Evolutionary conservation across 768 basidiomycete genomes (phyloP), one percentile per base, ranked within the genome.

Genomic region (Tylopilus vinaceipallidus): DNA sequence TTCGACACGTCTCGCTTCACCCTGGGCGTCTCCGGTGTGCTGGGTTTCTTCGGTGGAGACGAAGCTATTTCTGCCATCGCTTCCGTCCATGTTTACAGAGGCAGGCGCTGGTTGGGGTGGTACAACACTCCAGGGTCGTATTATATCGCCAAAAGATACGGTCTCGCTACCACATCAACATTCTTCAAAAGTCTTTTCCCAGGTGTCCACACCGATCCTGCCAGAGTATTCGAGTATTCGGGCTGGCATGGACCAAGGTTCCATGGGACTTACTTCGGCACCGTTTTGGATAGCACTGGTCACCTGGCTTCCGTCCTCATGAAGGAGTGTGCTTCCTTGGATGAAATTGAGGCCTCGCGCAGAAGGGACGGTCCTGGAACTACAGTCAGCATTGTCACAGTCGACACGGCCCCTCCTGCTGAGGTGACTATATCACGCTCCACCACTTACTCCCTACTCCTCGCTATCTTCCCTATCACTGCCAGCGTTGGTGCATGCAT

Each of bases 91-190:
- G n/a, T n/a, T n/a, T n/a, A n/a, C n/a, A n/a, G n/a, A n/a, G n/a
- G n/a, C n/a, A n/a, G n/a, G n/a, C n/a, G n/a, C n/a, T n/a, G n/a
- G n/a, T n/a, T n/a, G n/a, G n/a, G n/a, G n/a, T n/a, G n/a, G n/a
- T n/a, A n/a, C 47, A 69, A 69, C 37, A 60, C 66, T 6, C 67
- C 68, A 4, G 68, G 68, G 23, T 56, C 61, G 19, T 63, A 59
- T 47, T 52, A 48, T 6, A 53, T 64, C 14, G 65, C 61, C 14
- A 67, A 57, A 49, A 54, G 49, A 20, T 60, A 60, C 17, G 60
- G 60, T 8, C 45, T 24, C 6, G 37, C 67, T 19, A 50, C 60
- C 23, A 54, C 43, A 26, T 60, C 38, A 30, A 30, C 29, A 30
- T 30, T 30, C 13, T 30, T 30, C 43, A 41, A 36, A 19, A 39